Evolutionary conservation across 805 yeast genomes (phyloP).

Genomic region (Hanseniaspora occidentalis): DNA sequence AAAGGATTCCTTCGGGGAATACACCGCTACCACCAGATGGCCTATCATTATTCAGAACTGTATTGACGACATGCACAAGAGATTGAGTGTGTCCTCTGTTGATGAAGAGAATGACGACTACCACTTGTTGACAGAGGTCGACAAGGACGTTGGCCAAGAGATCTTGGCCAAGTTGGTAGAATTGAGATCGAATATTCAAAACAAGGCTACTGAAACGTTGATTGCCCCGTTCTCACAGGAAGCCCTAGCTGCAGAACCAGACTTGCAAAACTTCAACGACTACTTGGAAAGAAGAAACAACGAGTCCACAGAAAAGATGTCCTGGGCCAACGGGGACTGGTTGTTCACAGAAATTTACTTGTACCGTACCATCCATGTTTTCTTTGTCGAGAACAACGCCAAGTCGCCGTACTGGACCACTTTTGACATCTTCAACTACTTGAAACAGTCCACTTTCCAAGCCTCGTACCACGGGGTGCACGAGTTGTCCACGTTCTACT

Average conservation of each 20-base stretch:
- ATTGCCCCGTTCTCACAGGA: constrained; percentile 28
- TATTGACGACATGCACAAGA: constrained; percentile 43
- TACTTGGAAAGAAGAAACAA: constrained; percentile 22
- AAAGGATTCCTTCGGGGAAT: constrained; percentile 64
- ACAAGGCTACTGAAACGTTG: background rate
- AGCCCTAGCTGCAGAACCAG: constrained; percentile 22
- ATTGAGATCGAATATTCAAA: constrained; percentile 19
- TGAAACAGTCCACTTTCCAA: constrained; percentile 63
- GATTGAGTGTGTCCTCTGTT: constrained; percentile 15
- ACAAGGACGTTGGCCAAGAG: constrained; percentile 32
- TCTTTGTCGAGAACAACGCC: constrained; percentile 26
- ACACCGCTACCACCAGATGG: constrained; percentile 77
- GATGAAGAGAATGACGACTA: constrained; percentile 17
- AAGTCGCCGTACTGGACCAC: constrained; percentile 21
- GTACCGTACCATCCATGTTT: constrained; percentile 50
- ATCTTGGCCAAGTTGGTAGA: constrained; percentile 31
- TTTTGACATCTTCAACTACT: constrained; percentile 62
- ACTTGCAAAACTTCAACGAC: constrained; percentile 48
- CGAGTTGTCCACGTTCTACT: constrained; percentile 44
- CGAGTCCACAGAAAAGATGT: constrained; percentile 19
- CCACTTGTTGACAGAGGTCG: background rate
- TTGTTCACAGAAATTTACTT: constrained; percentile 72
- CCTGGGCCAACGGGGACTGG: constrained; percentile 91
- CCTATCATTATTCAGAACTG: constrained; percentile 64
- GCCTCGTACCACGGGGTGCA: constrained; percentile 67